Evolutionary conservation across 352 stramenopile genomes (phyloP).

Genomic region (Phytophthora tubulina): DNA sequence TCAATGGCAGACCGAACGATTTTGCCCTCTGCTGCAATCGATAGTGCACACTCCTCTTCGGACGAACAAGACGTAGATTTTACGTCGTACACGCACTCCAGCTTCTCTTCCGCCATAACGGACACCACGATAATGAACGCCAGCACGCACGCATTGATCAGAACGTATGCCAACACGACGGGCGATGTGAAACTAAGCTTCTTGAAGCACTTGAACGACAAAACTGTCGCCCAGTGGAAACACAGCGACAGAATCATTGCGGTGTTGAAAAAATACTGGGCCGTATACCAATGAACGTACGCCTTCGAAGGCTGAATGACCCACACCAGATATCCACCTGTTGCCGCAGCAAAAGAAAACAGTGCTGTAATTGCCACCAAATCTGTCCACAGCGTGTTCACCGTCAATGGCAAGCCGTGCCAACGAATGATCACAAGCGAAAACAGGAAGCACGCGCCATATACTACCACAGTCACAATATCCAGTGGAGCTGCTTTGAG

Average conservation of each 20-base stretch:
- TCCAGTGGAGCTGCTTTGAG: conserved; percentile 73
- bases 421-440: conserved; percentile 88
- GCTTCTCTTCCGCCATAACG: conserved; percentile 56
- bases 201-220: conserved; percentile 90
- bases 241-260: conserved; percentile 90
- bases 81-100: conserved; percentile 80
- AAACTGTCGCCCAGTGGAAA: conserved; percentile 87
- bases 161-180: conserved; percentile 75
- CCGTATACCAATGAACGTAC: conserved; percentile 87
- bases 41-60: conserved; percentile 58
- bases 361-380: conserved; percentile 85
- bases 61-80: conserved; percentile 67
- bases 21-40: conserved; percentile 71
- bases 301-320: conserved; percentile 84
- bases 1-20: conserved; percentile 77
- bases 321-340: conserved; percentile 85
- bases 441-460: conserved; percentile 81
- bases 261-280: conserved; percentile 91
- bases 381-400: conserved; percentile 88
- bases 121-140: conserved; percentile 76
- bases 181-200: conserved; percentile 87
- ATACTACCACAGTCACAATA: conserved; percentile 75
- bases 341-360: conserved; percentile 86
- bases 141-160: conserved; percentile 71
- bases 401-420: conserved; percentile 85